Base-by-base conservation (phyloP, 768 basidiomycete genomes). In the Rubroboletus pulcherrimus region DNA sequence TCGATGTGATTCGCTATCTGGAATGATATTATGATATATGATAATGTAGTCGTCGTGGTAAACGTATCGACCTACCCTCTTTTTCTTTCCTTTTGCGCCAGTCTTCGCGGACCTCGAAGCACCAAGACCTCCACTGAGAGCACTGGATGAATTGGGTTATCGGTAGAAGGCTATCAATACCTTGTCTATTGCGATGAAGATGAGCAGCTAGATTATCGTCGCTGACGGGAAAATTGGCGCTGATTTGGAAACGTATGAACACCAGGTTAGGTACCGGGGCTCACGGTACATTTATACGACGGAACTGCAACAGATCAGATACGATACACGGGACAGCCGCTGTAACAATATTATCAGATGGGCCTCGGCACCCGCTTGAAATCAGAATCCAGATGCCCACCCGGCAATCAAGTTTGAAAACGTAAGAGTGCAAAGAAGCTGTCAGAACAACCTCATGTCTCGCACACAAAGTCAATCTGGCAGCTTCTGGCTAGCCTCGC, bases 111-210 rank as follows among this genome's bases (percentile, higher is more conserved):
- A 33, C 21, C 21, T n/a, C 15, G 55, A 45, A 40, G 15, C 31
- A 41, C 11, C n/a, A 26, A 5, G 24, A 14, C n/a, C 43, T 24
- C 30, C 17, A 5, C 26, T 21, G 21, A 21, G 21, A 21, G 21
- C 21, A 21, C 21, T 2, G 2, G 21, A 21, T 52, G 34, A 44
- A 50, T 40, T 21, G 54, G 44, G 54, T 56, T 59, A 65, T 71
- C 68, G 60, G 61, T 66, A 34, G 38, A 70, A 61, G 55, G 53
- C 34, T 57, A 63, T 65, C 53, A 57, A 60, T 56, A 62, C 26
- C 53, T 53, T 50, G 35, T 34, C 65, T 54, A 31, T 44, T 46
- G 61, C 35, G 56, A 49, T 54, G 63, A 60, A 63, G 41, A 58
- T 49, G 61, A 45, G 55, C 61, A 33, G 12, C 53, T 31, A 54